phyloP scores from a whole-genome alignment of 2,329 filamentous ascomycete species.

The Tolypocladium ophioglossoides region DNA sequence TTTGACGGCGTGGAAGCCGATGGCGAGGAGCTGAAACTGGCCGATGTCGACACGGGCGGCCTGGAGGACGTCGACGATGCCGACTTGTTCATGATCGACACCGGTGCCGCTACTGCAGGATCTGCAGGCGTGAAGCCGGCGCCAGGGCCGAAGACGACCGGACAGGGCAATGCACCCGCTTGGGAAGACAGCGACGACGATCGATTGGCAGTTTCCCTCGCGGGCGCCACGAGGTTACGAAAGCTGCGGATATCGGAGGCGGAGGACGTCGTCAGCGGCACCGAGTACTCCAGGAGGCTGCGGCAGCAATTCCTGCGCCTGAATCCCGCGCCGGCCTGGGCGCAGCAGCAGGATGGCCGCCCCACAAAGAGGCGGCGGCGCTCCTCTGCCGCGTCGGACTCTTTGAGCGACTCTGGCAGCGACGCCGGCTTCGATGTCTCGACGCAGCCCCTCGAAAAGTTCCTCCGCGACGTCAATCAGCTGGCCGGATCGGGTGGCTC shows the following conservation, averaged over 20 bases:
- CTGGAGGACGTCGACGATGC: conserved; percentile 61
- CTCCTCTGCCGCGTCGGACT: conserved; percentile 41
- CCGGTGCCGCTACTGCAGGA: conserved; percentile 37
- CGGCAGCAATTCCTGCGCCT: conserved; percentile 62
- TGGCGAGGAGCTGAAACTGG: conserved; percentile 19
- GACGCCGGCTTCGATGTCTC: conserved; percentile 51
- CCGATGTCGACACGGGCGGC: conserved; percentile 35
- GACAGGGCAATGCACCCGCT: conserved; percentile 39
- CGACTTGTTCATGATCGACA: conserved; percentile 78
- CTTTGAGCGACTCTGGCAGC: conserved; percentile 42
- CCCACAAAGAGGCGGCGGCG: conserved; percentile 39
- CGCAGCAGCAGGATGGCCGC: conserved; percentile 36
- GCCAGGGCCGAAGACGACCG: conserved; percentile 10
- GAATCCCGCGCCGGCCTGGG: conserved; percentile 53
- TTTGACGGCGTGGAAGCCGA: conserved; percentile 28
- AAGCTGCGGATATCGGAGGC: conserved; percentile 73
- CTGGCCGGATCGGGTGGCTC: conserved; percentile 44
- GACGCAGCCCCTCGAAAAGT: conserved; percentile 64
- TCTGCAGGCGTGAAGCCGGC: conserved; percentile 18
- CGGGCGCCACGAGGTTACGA: conserved; percentile 61
- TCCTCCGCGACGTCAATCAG: conserved; percentile 65
- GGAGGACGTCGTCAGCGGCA: conserved; percentile 79
- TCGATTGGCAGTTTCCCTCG: conserved; percentile 71
- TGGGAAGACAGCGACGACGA: conserved; percentile 98
- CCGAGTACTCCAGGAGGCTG: conserved; percentile 72